These are phyloP conservation scores for Calocybe gambosa DNA, from an alignment of 1,284 basidiomycete species.

Conservation along the genomic window DNA sequence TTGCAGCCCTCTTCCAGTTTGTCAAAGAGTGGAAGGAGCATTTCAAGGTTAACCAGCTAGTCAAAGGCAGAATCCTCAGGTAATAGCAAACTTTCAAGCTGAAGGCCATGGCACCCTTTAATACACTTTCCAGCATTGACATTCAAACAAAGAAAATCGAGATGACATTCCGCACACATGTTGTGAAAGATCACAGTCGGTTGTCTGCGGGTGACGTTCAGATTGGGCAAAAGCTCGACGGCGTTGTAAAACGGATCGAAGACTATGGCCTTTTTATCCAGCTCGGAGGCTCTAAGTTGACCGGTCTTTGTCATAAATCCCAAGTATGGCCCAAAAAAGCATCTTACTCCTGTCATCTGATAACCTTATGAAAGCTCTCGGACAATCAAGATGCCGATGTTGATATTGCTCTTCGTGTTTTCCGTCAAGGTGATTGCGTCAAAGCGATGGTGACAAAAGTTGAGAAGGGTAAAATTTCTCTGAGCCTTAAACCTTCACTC, in stretches of 20 bases:
- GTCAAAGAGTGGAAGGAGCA: conserved; percentile 92
- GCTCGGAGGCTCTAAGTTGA: conserved; percentile 77
- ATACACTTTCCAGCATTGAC: conserved; percentile 51
- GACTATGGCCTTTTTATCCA: conserved; percentile 91
- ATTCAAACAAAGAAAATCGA: conserved; percentile 73
- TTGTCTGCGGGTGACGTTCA: conserved; percentile 55
- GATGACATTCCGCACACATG: conserved; percentile 73
- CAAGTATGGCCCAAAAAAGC: conserved; percentile 45
- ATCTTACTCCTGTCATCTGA: background rate
- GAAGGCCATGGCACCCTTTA: conserved; percentile 5
- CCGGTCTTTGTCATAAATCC: conserved; percentile 92
- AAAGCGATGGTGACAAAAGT: conserved; percentile 75
- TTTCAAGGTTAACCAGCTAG: conserved; percentile 80
- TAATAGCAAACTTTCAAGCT: conserved; percentile 25
- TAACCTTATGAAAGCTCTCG: conserved; percentile 52
- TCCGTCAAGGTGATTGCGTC: conserved; percentile 84
- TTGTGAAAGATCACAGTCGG: conserved; percentile 33
- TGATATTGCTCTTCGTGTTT: conserved; percentile 70
- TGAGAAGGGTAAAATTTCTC: conserved; percentile 79
- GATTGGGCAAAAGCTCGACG: conserved; percentile 73
- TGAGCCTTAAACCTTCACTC: conserved; percentile 88
- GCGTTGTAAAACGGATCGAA: conserved; percentile 73
- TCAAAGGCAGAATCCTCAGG: conserved; percentile 81
- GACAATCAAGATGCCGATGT: conserved; percentile 82
- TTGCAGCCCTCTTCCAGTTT: conserved; percentile 44